Percentiles rank a stretch among this genome's conserved stretches.
phyloP scores from a whole-genome alignment of 257 asterid genomes.

The Nicotiana benthamiana region DNA sequence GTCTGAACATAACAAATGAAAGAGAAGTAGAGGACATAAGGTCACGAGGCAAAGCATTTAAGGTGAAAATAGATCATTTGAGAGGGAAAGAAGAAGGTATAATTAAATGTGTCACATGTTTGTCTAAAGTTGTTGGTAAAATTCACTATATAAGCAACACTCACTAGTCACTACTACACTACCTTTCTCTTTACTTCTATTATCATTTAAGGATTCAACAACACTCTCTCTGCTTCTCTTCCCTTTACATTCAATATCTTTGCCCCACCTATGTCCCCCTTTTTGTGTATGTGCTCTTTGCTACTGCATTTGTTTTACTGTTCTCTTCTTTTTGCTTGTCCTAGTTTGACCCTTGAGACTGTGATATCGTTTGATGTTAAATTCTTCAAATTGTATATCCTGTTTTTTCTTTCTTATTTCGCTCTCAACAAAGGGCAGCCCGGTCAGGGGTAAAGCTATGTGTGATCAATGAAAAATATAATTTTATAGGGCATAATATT shows the following conservation, averaged over 20 bases:
- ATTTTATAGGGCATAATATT: no score
- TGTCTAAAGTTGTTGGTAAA: constrained; percentile 5
- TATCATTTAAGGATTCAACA: constrained; percentile 4
- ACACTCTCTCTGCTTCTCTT: neutral
- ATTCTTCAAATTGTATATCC: neutral
- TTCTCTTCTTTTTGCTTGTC: neutral
- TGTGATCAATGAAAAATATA: no score
- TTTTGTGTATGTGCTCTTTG: neutral
- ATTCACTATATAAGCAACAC: neutral
- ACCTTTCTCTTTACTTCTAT: neutral
- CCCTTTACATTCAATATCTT: neutral
- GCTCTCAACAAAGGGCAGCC: no score
- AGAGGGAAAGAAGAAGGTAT: neutral
- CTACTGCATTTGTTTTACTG: neutral
- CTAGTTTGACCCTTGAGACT: neutral
- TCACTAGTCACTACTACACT: neutral
- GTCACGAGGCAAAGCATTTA: neutral
- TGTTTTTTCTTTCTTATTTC: neutral
- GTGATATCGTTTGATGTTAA: neutral
- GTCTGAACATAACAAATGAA: neutral
- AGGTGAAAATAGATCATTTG: neutral
- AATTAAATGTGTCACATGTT: neutral
- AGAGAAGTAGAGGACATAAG: neutral
- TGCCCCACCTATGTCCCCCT: neutral
- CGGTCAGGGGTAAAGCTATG: no score